phyloP scores from a whole-genome alignment of 768 basidiomycete species.

The Lyophyllum semitale region DNA sequence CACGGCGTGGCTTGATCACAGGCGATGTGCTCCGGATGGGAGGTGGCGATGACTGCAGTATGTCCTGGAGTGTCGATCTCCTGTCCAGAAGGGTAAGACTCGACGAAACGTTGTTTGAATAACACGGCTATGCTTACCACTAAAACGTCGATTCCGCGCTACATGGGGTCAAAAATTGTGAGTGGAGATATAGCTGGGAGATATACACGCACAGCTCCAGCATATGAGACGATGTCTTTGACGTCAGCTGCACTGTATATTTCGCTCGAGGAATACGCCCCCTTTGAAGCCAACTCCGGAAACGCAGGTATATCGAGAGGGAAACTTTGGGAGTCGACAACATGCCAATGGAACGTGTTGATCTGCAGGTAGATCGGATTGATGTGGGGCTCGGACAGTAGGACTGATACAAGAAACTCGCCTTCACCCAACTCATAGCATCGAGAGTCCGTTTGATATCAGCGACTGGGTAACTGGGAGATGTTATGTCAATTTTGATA shows the following conservation, averaged over 20 bases:
- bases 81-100: slow-evolving; percentile 39
- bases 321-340: slow-evolving; percentile 79
- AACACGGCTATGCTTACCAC: slow-evolving; percentile 39
- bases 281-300: slow-evolving; percentile 61
- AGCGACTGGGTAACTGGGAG: slow-evolving; percentile 54
- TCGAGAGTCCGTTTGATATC: slow-evolving; percentile 73
- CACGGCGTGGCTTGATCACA: slow-evolving; percentile 62
- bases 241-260: slow-evolving; percentile 60
- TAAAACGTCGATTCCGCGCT: slow-evolving; percentile 77
- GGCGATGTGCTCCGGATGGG: slow-evolving; percentile 76
- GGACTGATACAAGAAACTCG: slow-evolving; percentile 41
- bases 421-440: slow-evolving; percentile 77
- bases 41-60: slow-evolving; percentile 60
- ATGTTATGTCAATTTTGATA: neutral
- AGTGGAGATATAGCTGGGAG: slow-evolving; percentile 10
- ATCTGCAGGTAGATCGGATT: slow-evolving; percentile 40
- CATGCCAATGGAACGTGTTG: slow-evolving; percentile 82
- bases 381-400: slow-evolving; percentile 45
- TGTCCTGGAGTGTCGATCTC: slow-evolving; percentile 89
- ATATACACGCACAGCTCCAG: slow-evolving; percentile 52
- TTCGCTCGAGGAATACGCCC: slow-evolving; percentile 63
- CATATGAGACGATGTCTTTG: slow-evolving; percentile 61
- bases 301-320: slow-evolving; percentile 63
- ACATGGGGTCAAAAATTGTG: neutral
- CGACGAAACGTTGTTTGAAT: slow-evolving; percentile 28